phyloP scores from a whole-genome alignment of 1,139 yeast species.

The Suhomyces coccinellae region DNA sequence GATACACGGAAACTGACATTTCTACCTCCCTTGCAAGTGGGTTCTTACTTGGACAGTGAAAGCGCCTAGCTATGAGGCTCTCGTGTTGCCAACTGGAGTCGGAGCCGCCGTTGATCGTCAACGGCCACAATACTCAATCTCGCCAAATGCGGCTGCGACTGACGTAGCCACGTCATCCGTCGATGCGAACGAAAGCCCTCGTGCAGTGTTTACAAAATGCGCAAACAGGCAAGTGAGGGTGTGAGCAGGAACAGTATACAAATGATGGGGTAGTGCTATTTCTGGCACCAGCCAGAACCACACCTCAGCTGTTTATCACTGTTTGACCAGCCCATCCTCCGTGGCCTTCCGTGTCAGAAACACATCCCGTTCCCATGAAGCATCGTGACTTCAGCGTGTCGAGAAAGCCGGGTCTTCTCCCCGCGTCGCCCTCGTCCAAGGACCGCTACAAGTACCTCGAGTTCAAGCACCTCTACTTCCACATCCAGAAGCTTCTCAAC shows the following conservation, averaged over 20 bases:
- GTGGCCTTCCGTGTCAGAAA: too few relatives aligned
- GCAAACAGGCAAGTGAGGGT: conserved; percentile 4
- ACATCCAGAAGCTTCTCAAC: conserved; percentile 38
- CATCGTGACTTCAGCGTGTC: conserved; percentile 12
- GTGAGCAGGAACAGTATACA: neutral
- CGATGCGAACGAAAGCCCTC: neutral
- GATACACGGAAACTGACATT: too few relatives aligned
- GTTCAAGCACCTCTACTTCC: conserved; percentile 42
- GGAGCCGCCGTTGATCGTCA: neutral
- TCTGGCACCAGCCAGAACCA: neutral
- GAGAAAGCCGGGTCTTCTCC: conserved; percentile 3
- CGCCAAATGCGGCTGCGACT: conserved; percentile 1
- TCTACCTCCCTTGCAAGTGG: too few relatives aligned
- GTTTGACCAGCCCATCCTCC: too few relatives aligned
- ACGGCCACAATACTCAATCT: neutral
- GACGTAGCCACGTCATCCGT: conserved; percentile 1
- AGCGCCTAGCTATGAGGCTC: too few relatives aligned
- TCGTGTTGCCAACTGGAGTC: too few relatives aligned
- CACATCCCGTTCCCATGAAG: conserved; percentile 2
- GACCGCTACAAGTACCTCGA: conserved; percentile 26
- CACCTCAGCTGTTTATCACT: neutral
- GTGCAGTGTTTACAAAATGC: conserved; percentile 10
- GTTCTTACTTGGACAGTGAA: too few relatives aligned
- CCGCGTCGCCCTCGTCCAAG: conserved; percentile 5
- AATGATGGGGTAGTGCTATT: conserved; percentile 7